These are phyloP conservation scores for Moringa oleifera DNA, from an alignment of 345 rosid genomes.

Conservation along the genomic window DNA sequence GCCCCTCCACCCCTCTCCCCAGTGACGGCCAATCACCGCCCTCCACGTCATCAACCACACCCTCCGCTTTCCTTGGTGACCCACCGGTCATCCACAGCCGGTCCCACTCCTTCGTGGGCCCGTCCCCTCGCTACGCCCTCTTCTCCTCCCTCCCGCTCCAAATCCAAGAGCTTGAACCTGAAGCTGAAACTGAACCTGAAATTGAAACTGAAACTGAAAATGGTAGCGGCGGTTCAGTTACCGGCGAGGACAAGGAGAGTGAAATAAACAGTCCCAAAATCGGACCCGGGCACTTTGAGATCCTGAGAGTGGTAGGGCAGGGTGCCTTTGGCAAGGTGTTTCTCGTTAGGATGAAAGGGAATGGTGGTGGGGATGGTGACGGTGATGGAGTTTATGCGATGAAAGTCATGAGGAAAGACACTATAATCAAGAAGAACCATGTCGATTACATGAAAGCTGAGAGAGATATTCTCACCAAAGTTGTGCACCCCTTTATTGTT, in stretches of 20 bases:
- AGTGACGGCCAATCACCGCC: conserved; percentile 21
- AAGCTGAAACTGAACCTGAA: conserved; percentile 15
- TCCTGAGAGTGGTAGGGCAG: conserved; percentile 55
- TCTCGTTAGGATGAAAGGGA: conserved; percentile 42
- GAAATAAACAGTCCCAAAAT: conserved; percentile 12
- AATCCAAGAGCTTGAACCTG: conserved; percentile 37
- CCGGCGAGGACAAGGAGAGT: background rate
- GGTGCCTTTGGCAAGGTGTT: conserved; percentile 77
- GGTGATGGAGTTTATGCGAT: conserved; percentile 67
- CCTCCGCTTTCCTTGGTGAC: conserved; percentile 25
- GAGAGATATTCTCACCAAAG: conserved; percentile 67
- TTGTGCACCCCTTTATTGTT: conserved; percentile 62
- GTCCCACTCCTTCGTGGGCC: conserved; percentile 73
- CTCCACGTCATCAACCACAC: conserved; percentile 17
- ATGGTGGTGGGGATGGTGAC: conserved; percentile 26
- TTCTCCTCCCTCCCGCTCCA: conserved; percentile 39
- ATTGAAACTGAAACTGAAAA: conserved; percentile 23
- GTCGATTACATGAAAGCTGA: conserved; percentile 77
- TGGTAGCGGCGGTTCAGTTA: background rate
- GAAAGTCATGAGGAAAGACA: conserved; percentile 73
- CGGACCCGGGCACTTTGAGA: conserved; percentile 61
- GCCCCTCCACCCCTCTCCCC: conserved; percentile 41
- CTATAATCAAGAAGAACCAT: conserved; percentile 63
- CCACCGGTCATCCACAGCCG: conserved; percentile 56
- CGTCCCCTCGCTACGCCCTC: conserved; percentile 61